Evolutionary conservation across 495 filamentous ascomycete species (phyloP), one percentile per base, ranked within the genome.

Genomic region (Elaphomyces granulatus): DNA sequence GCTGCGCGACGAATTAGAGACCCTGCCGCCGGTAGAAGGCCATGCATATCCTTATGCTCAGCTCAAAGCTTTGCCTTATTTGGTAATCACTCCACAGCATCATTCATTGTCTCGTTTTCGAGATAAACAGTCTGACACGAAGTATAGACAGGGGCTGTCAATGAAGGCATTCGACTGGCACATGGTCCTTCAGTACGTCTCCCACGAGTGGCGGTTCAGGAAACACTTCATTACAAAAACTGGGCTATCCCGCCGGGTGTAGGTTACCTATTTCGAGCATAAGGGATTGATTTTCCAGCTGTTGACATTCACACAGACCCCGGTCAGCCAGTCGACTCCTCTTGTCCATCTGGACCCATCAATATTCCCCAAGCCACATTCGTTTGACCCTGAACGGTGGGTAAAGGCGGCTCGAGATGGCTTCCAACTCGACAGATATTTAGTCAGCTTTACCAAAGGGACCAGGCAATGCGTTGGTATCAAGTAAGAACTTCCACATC

Each of bases 381-480:
- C 48, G 10, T 72, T 67, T 50, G 44, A 45, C 2, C 68, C 70
- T 0, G 57, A 66, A 7, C 58, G 68, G 4, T 74, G 63, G 61
- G 40, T 68, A 15, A 23, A 42, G 14, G 44, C 50, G 8, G 35
- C 32, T 1, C 32, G 64, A 46, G 42, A 41, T 1, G 45, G 44
- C 3, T 17, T 20, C 2, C 16, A 21, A 12, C 41, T 60, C 35
- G 32, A 47, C 15, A 43, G 45, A 32, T 59, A 51, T 28, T 26
- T 53, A 23, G 53, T 55, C 21, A 35, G 47, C 7, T 60, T 60
- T 20, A 18, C 44, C 1, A 52, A 51, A 15, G 54, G 56, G 8
- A 44, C 43, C 3, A 34, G 56, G 2, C n/a, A 35, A 3, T 60
- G 54, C 33, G 8, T 58, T 4, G 56, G 56, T 1, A 50, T 55